These are phyloP conservation scores for Gentiana dahurica DNA, from an alignment of 257 asterid genomes.

Conservation along the genomic window DNA sequence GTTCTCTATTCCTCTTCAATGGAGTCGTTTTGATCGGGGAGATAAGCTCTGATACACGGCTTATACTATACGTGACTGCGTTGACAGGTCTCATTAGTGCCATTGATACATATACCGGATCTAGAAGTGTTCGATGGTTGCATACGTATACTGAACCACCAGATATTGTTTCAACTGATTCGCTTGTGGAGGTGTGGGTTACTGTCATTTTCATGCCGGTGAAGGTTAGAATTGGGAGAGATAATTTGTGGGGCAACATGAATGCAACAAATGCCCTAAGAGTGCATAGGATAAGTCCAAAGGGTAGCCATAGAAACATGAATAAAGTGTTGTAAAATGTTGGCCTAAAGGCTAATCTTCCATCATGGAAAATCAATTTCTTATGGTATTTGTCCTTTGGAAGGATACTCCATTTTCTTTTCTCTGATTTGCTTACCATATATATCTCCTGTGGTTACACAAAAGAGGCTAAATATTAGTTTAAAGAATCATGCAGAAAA, in stretches of 20 bases:
- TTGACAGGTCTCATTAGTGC: conserved; percentile 16
- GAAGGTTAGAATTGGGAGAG: conserved; percentile 18
- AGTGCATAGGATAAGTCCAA: conserved; percentile 17
- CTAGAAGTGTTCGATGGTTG: conserved; percentile 26
- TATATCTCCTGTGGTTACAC: conserved; percentile 16
- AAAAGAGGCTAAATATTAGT: neutral
- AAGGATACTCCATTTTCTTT: conserved; percentile 18
- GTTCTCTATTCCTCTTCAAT: conserved; percentile 18
- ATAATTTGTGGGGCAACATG: conserved; percentile 12
- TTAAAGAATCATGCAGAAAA: neutral
- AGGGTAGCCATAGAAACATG: conserved; percentile 25
- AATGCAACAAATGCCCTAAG: conserved; percentile 12
- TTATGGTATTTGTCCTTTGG: conserved; percentile 18
- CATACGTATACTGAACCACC: conserved; percentile 15
- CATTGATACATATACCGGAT: conserved; percentile 22
- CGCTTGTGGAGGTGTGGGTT: neutral
- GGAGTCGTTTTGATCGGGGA: conserved; percentile 18
- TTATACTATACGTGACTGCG: conserved; percentile 24
- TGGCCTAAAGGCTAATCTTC: conserved; percentile 27
- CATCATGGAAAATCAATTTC: conserved; percentile 24
- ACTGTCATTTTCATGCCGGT: conserved; percentile 14
- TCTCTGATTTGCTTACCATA: conserved; percentile 18
- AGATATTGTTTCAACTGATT: neutral
- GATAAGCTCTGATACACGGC: conserved; percentile 22
- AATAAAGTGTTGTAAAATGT: conserved; percentile 14